Percentiles rank a stretch among this genome's conserved stretches.
These are phyloP conservation scores for Metschnikowia bowlesiae DNA, from an alignment of 805 yeast species.

Conservation along the genomic window DNA sequence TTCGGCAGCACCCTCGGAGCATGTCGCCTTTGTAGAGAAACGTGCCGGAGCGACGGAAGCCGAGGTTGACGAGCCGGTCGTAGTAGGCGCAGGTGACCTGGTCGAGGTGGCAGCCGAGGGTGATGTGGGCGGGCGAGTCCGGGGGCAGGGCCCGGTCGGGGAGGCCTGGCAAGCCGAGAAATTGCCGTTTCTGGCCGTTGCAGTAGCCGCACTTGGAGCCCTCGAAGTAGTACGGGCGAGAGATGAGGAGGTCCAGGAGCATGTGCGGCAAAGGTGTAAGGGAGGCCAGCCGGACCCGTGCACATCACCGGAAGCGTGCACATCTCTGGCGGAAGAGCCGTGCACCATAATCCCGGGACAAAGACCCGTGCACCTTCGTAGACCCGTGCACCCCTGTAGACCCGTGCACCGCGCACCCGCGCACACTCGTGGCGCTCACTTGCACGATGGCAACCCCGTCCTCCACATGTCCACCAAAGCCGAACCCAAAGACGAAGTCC, in stretches of 20 bases:
- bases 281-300: too few relatives aligned
- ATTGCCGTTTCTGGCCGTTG: slow-evolving; percentile 39
- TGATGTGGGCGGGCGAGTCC: slow-evolving; percentile 20
- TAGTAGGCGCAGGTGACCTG: slow-evolving; percentile 51
- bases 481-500: slow-evolving; percentile 5
- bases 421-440: background rate
- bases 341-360: background rate
- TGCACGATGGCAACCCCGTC: background rate
- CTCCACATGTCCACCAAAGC: slow-evolving; percentile 1
- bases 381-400: background rate
- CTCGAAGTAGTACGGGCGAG: slow-evolving; percentile 42
- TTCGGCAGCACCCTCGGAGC: slow-evolving; percentile 70
- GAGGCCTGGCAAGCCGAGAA: slow-evolving; percentile 16
- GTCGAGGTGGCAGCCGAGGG: slow-evolving; percentile 39
- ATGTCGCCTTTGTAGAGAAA: slow-evolving; percentile 64
- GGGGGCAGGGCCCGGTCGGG: slow-evolving; percentile 23
- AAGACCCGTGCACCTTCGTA: background rate
- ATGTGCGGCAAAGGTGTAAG: background rate
- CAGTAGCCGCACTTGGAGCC: slow-evolving; percentile 71
- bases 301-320: background rate
- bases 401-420: background rate
- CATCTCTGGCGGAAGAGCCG: background rate
- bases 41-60: slow-evolving; percentile 75
- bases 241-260: slow-evolving; percentile 22
- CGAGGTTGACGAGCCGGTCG: slow-evolving; percentile 62